Base-by-base conservation (phyloP, 2,329 filamentous ascomycete species). In the Dryadomyces sulphureus region DNA sequence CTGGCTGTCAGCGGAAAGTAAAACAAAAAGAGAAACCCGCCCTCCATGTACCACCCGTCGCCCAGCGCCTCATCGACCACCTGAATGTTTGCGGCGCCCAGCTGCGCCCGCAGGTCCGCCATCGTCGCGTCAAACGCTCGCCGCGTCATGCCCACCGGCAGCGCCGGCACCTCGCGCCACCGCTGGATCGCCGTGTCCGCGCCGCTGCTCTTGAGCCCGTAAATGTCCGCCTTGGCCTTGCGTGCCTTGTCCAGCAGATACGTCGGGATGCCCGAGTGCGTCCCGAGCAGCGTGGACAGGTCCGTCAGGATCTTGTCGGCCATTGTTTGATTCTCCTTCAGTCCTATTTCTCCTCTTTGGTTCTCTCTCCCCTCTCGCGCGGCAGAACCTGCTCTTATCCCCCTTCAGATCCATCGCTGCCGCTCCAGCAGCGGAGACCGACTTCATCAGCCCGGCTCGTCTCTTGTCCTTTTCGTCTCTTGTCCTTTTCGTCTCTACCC, bases 21-120 rank as follows among this genome's bases (percentile, higher is more conserved):
- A 14, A 17, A 40, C 5, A 34, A 45, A 36, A 14, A 14, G 5
- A 14, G 21, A n/a, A 4, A 25, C 56, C 52, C 38, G 58, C 56
- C 56, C 46, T 59, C 56, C 54, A 59, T 59, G 55, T 53, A 64
- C 62, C 64, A 65, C 43, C 62, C 63, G 54, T 66, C 63, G 8
- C 46, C 52, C 20, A 67, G 54, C 4, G 62, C 61, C 49, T 64
- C 63, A 45, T 66, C 64, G 42, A 66, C 64, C 5, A 64, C 47
- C 46, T 64, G 60, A 8, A 68, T 61, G 51, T 65, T 55, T n/a
- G 60, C 61, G 6, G 46, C 19, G 7, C 62, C 64, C 3, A 67
- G 49, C 35, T 60, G 52, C 34, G 54, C 48, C 14, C 56, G 53
- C 32, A 68, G 54, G 17, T 66, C 64, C n/a, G 54, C 53, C 11